Percentiles rank a stretch among this genome's conserved stretches.
These are phyloP conservation scores for Sophora flavescens DNA, from an alignment of 306 rosid genomes.

Conservation along the genomic window DNA sequence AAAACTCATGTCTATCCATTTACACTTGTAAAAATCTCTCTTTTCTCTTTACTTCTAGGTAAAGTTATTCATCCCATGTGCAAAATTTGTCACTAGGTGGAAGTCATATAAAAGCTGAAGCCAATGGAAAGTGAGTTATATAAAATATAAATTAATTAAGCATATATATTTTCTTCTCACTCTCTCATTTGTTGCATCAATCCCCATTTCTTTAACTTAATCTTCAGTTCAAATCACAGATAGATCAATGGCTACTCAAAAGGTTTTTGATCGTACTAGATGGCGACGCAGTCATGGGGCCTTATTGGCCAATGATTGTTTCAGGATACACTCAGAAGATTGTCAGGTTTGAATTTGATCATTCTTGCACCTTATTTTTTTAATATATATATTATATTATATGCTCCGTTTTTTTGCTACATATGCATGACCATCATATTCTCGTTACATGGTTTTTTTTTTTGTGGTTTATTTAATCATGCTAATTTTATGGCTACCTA, in stretches of 20 bases:
- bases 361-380: background rate
- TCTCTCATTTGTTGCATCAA: background rate
- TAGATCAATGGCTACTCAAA: background rate
- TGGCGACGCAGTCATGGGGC: background rate
- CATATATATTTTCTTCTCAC: too few relatives aligned
- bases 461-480: too few relatives aligned
- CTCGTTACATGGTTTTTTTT: too few relatives aligned
- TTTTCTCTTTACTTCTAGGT: too few relatives aligned
- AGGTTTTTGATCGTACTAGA: constrained; percentile 4
- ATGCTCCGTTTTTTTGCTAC: background rate
- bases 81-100: too few relatives aligned
- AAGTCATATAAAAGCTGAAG: too few relatives aligned
- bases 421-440: background rate
- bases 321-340: background rate
- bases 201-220: background rate
- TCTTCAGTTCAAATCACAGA: background rate
- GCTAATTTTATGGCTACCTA: too few relatives aligned
- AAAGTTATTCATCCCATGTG: too few relatives aligned
- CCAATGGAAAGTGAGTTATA: too few relatives aligned
- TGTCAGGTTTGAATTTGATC: constrained; percentile 3
- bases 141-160: too few relatives aligned
- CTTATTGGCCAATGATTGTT: constrained; percentile 26
- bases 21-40: too few relatives aligned
- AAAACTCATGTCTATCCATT: too few relatives aligned
- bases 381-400: background rate